Conservation (phyloP, 2,329 filamentous ascomycete genomes). For the Ilyonectria mors-panacis region DNA sequence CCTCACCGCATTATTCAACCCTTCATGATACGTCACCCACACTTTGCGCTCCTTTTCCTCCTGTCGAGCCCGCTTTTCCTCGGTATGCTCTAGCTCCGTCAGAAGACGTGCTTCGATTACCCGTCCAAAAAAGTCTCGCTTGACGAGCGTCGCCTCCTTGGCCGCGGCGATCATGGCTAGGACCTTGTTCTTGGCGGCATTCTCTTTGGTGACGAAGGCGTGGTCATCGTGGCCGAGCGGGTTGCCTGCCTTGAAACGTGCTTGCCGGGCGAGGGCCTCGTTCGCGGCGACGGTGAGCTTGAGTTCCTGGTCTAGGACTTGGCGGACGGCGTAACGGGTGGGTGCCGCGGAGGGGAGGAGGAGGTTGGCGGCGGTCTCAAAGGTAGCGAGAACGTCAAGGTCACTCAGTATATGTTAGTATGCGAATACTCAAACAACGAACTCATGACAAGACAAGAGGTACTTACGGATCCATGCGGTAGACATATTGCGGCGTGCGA, state of each 20-base stretch:
- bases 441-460: neutral
- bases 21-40: constrained; percentile 93
- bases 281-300: constrained; percentile 78
- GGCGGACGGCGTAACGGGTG: constrained; percentile 91
- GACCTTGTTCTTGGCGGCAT: constrained; percentile 51
- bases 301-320: constrained; percentile 93
- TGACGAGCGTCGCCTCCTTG: constrained; percentile 63
- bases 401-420: constrained; percentile 58
- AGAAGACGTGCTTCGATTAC: constrained; percentile 66
- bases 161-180: constrained; percentile 50
- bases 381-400: constrained; percentile 84
- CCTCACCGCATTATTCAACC: constrained; percentile 90
- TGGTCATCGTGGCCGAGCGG: constrained; percentile 34
- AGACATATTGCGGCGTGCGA: constrained; percentile 82
- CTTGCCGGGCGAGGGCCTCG: constrained; percentile 76
- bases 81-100: constrained; percentile 59
- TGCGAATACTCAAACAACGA: no score
- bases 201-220: constrained; percentile 57
- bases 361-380: constrained; percentile 75
- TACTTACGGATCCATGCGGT: constrained; percentile 93
- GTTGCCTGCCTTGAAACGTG: constrained; percentile 72
- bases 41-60: constrained; percentile 71
- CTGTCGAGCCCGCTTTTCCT: constrained; percentile 48
- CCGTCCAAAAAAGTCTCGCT: constrained; percentile 90
- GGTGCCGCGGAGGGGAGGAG: constrained; percentile 74